Evolutionary conservation across 345 rosid species (phyloP), one percentile per base, ranked within the genome.

Genomic region (Noccaea bulbosa): DNA sequence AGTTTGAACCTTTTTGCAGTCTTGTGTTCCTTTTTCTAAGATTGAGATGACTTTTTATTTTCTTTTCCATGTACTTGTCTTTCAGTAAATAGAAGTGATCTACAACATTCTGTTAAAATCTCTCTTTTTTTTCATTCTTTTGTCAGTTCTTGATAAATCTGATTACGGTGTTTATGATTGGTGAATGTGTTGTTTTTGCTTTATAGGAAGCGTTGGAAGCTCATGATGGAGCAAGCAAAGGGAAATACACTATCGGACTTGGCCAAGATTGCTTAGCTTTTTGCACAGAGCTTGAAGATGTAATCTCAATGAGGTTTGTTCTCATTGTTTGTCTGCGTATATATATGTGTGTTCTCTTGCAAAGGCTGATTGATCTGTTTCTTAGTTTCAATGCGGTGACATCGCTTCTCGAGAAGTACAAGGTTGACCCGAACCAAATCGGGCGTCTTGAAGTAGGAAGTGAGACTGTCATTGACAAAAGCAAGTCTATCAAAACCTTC

Each of bases 361-460:
- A 76, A 10, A 22, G 52, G 6, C 8, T 56, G 50, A 37, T 10
- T 70, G 66, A 40, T 65, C 14, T 41, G 57, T 71, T 41, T 63
- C 58, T 49, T 87, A 95, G 99, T 77, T 87, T 95, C 81, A 92
- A 96, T 2, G 99, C 70, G 70, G 96, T 95, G 72, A 81, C 80
- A 68, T 87, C 96, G 46, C 97, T 95, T 59, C 93, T 95, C 34
- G 96, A 92, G 73, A 95, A 92, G 79, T 95, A 92, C 49, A 84
- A 80, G 68, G 60, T 95, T 81, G 96, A 95, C 76, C 98, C 99
- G 4, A 95, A 82, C 54, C 93, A 87, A 75, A 92, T 95, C 46
- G 99, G 99, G 15, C 93, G 99, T 9, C 82, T 95, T 57, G 99
- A 95, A 83, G 99, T 95, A 40, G 99, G 99, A 55, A 95, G 99